Evolutionary conservation across 192 early-diverging fungal genomes (phyloP).

Genomic region (Piromyces sp.): DNA sequence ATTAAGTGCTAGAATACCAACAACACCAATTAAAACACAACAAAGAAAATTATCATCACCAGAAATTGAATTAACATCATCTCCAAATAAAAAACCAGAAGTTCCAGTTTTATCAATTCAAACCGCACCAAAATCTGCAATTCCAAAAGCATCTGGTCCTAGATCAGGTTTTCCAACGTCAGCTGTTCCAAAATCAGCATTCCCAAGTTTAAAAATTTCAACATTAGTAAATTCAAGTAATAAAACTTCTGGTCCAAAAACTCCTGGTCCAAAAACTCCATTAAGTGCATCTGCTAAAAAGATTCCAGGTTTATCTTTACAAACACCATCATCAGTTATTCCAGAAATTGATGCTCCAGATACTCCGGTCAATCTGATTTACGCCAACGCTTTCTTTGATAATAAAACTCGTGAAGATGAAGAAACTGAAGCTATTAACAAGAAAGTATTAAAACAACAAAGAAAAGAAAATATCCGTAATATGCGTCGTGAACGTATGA

Average conservation of each 20-base stretch:
- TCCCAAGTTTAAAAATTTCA: background rate
- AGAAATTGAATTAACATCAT: background rate
- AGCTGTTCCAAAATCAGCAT: background rate
- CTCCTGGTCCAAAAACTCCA: background rate
- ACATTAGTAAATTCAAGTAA: background rate
- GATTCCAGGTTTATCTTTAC: background rate
- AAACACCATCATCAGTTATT: background rate
- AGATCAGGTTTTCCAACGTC: background rate
- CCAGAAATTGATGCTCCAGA: background rate
- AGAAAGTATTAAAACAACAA: background rate
- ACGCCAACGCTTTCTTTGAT: background rate
- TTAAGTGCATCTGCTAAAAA: background rate
- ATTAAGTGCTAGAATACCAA: background rate
- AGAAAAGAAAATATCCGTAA: background rate
- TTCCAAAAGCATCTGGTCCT: background rate
- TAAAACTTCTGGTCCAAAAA: background rate
- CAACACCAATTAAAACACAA: background rate
- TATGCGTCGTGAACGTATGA: background rate
- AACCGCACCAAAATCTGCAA: background rate
- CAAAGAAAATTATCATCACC: background rate
- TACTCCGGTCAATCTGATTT: background rate
- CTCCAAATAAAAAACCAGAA: background rate
- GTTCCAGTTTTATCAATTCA: background rate
- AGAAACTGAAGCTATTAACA: background rate
- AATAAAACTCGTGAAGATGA: background rate